Evolutionary conservation across 192 early-diverging fungal genomes (phyloP).

Genomic region (Mortierella claussenii): DNA sequence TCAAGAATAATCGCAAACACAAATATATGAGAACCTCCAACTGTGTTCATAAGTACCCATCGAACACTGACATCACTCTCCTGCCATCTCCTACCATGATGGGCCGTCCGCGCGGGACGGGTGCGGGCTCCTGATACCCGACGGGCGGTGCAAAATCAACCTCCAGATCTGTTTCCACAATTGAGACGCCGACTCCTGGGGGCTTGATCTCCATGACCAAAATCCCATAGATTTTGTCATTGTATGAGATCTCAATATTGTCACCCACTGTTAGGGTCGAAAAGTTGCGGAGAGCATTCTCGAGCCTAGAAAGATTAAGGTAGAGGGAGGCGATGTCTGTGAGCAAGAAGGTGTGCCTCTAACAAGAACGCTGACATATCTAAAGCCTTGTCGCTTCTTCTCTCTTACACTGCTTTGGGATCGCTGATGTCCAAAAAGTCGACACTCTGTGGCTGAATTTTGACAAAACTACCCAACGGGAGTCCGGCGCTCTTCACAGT

Average conservation of each 20-base stretch:
- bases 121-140: conserved; percentile 91
- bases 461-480: conserved; percentile 88
- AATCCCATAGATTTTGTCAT: conserved; percentile 87
- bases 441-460: conserved; percentile 96
- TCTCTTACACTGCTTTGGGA: conserved; percentile 88
- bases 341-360: neutral
- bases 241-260: conserved; percentile 93
- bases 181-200: conserved; percentile 81
- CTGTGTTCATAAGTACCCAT: too few species aligned
- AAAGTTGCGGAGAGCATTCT: conserved; percentile 92
- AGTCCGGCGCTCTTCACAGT: conserved; percentile 83
- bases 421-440: conserved; percentile 98
- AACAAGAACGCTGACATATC: conserved; percentile 74
- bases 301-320: conserved; percentile 64
- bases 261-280: conserved; percentile 93
- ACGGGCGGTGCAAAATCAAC: conserved; percentile 97
- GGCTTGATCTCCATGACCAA: conserved; percentile 92
- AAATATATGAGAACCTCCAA: too few species aligned
- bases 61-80: too few species aligned
- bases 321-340: conserved; percentile 49
- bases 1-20: neutral
- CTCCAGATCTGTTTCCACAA: conserved; percentile 97
- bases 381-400: conserved; percentile 8
- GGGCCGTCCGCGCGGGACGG: conserved; percentile 35
- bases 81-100: conserved; percentile 46